A percentile compares a stretch with the other conserved stretches of the same genome.
Evolutionary conservation across 2,329 filamentous ascomycete species (phyloP).

Genomic region (Diaporthe batatas): DNA sequence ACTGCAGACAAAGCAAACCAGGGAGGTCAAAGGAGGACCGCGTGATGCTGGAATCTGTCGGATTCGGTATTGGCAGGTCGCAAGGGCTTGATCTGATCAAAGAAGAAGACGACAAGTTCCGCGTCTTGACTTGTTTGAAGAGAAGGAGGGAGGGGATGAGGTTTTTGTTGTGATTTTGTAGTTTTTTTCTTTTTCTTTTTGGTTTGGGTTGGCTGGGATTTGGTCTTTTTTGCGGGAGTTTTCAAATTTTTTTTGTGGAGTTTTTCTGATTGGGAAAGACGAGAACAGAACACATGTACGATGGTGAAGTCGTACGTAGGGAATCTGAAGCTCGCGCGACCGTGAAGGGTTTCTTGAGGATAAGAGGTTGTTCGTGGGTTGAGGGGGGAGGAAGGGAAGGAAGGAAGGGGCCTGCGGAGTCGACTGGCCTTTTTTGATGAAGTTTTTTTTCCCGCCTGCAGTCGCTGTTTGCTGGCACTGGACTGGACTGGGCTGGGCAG

Average conservation of each 20-base stretch:
- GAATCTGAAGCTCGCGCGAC: constrained; percentile 60
- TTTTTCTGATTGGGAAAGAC: constrained; percentile 65
- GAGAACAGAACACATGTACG: constrained; percentile 73
- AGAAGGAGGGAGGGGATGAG: constrained; percentile 22
- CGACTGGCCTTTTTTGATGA: constrained; percentile 37
- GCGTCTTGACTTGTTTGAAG: constrained; percentile 40
- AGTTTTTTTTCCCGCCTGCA: constrained; percentile 41
- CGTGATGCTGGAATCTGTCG: constrained; percentile 35
- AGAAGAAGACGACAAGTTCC: constrained; percentile 39
- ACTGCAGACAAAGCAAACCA: constrained; percentile 43
- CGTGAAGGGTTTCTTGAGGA: constrained; percentile 57
- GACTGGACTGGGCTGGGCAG: background rate
- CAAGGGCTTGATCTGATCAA: constrained; percentile 37
- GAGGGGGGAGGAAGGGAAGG: constrained; percentile 55
- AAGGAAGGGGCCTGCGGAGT: constrained; percentile 24
- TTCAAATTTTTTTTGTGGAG: constrained; percentile 72
- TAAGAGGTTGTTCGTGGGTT: constrained; percentile 60
- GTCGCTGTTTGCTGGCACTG: constrained; percentile 35
- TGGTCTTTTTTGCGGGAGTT: constrained; percentile 63
- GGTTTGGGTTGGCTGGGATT: constrained; percentile 37
- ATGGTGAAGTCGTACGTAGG: constrained; percentile 62
- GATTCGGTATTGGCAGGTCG: constrained; percentile 34
- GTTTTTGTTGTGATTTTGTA: constrained; percentile 25
- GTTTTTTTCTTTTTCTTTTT: constrained; percentile 37
- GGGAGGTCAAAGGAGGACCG: constrained; percentile 39